phyloP scores from a whole-genome alignment of 352 stramenopile species.

The Phytophthora macrochlamydospora region DNA sequence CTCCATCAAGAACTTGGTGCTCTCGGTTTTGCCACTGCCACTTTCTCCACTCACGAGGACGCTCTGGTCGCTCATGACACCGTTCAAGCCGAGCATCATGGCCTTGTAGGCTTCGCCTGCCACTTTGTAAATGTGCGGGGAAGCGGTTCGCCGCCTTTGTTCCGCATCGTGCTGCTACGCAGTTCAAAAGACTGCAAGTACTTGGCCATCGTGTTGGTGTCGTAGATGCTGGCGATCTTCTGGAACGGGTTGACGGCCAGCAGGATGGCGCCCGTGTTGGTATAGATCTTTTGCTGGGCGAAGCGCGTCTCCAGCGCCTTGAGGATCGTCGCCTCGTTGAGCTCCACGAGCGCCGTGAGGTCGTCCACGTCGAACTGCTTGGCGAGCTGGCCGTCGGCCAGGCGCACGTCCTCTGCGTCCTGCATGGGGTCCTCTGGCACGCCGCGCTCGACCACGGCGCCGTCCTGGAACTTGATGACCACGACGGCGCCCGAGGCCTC shows the following conservation, averaged over 20 bases:
- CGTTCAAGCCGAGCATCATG: slow-evolving; percentile 73
- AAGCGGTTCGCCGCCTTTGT: slow-evolving; percentile 37
- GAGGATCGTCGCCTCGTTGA: slow-evolving; percentile 75
- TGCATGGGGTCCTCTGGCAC: slow-evolving; percentile 49
- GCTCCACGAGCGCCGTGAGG: slow-evolving; percentile 81
- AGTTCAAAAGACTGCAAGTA: slow-evolving; percentile 74
- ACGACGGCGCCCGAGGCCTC: slow-evolving; percentile 53
- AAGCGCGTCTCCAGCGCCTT: slow-evolving; percentile 71
- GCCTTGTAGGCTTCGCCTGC: slow-evolving; percentile 81
- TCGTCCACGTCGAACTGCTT: slow-evolving; percentile 71
- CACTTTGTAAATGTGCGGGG: slow-evolving; percentile 87
- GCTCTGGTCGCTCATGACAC: slow-evolving; percentile 70
- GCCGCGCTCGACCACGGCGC: slow-evolving; percentile 46
- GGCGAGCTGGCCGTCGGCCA: slow-evolving; percentile 22
- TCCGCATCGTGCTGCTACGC: slow-evolving; percentile 34
- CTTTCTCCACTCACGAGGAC: slow-evolving; percentile 89
- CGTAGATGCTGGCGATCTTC: slow-evolving; percentile 72
- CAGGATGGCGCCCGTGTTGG: slow-evolving; percentile 81
- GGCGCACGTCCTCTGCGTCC: slow-evolving; percentile 32
- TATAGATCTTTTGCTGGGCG: slow-evolving; percentile 81
- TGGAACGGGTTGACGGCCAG: slow-evolving; percentile 87
- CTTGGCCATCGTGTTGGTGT: slow-evolving; percentile 49
- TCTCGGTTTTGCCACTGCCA: slow-evolving; percentile 90
- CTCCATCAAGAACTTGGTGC: slow-evolving; percentile 90
- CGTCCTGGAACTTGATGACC: slow-evolving; percentile 74